Evolutionary conservation across 768 basidiomycete genomes (phyloP), one percentile per base, ranked within the genome.

Genomic region (Russula emetica): DNA sequence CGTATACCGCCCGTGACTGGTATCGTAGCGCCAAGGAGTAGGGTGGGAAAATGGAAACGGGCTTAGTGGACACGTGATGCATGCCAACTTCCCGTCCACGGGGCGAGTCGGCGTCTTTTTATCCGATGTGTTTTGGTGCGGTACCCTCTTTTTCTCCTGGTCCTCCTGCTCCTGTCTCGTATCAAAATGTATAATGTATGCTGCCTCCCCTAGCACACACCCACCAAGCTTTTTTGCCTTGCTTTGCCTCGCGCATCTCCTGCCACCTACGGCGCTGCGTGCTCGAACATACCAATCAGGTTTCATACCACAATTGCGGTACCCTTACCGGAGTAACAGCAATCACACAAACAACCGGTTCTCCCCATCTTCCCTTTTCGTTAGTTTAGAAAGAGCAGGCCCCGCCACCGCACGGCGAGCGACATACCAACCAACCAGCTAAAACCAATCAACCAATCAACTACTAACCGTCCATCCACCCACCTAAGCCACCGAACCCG

Each of bases 181-280:
- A 52, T 58, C 55, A 22, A 13, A 28, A 50, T 8, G 2, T 50
- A 28, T 22, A 32, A 10, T 13, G 32, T 49, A 47, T 47, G 6
- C 7, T 42, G 55, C 61, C 47, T 50, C 61, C 47, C 62, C 52
- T 45, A n/a, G 26, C 34, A 36, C 57, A 34, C 57, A 54, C 62
- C 30, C 30, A 50, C 62, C 38, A 40, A 16, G 6, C 11, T 13
- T 34, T 34, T 30, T 30, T 30, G 30, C 6, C 30, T 30, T 13
- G 14, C 38, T 40, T 16, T 40, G 38, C 38, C 62, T 57, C 62
- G 24, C 62, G 56, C 28, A 58, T 63, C 57, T 54, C 62, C 63
- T 60, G 58, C 63, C 36, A 14, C 58, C 45, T 49, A 55, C 52
- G 53, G 10, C 45, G 45, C 9, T 32, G 55, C 34, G 30, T 54